These are phyloP conservation scores for Solanum appendiculatum DNA, from an alignment of 257 asterid genomes.

Conservation along the genomic window DNA sequence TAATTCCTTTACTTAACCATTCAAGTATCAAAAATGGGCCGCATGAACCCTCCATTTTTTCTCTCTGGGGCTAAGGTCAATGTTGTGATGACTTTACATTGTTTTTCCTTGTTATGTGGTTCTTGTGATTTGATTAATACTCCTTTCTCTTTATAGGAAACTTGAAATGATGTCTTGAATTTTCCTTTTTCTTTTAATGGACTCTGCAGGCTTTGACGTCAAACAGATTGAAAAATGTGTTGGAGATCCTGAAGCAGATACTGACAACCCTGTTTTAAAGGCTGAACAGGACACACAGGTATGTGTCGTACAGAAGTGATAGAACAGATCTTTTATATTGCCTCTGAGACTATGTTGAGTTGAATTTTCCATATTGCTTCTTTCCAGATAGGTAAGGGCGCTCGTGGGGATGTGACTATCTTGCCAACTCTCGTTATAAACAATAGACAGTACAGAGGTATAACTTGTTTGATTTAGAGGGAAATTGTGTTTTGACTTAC, in stretches of 20 bases:
- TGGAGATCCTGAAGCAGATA: constrained; percentile 70
- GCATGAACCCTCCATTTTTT: background rate
- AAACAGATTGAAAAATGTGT: constrained; percentile 67
- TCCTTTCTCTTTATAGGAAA: background rate
- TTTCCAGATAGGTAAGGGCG: constrained; percentile 45
- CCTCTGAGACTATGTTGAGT: background rate
- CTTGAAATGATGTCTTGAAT: background rate
- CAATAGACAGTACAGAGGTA: constrained; percentile 57
- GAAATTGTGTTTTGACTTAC: background rate
- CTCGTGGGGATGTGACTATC: constrained; percentile 63
- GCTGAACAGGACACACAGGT: constrained; percentile 53
- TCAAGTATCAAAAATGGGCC: background rate
- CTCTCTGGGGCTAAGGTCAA: background rate
- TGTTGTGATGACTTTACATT: background rate
- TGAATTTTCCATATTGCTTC: background rate
- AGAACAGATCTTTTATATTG: background rate
- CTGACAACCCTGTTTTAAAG: constrained; percentile 59
- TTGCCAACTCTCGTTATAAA: constrained; percentile 55
- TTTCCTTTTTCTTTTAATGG: background rate
- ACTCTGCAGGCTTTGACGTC: constrained; percentile 49
- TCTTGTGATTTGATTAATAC: background rate
- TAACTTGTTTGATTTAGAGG: background rate
- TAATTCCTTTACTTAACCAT: background rate
- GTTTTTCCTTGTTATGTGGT: background rate
- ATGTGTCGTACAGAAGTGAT: background rate